Percentiles rank a stretch among this genome's conserved stretches.
These are phyloP conservation scores for Zalerion maritima DNA, from an alignment of 495 filamentous ascomycete species.

Conservation along the genomic window DNA sequence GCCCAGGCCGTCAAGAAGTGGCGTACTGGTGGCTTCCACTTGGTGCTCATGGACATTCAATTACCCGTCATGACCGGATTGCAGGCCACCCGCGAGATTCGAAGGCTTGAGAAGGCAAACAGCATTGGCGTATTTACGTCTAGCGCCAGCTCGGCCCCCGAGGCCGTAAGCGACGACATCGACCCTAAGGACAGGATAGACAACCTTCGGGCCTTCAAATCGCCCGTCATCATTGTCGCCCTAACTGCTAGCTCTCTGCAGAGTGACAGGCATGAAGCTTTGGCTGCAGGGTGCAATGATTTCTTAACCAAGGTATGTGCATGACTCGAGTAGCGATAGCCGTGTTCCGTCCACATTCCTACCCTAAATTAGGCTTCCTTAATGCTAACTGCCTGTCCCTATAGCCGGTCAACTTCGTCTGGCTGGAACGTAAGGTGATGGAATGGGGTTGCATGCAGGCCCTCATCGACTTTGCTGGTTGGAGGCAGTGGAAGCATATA, in stretches of 20 bases:
- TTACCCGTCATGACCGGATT: slow-evolving; percentile 93
- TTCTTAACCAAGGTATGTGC: slow-evolving; percentile 83
- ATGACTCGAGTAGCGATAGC: background rate
- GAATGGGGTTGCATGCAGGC: slow-evolving; percentile 99
- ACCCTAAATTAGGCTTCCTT: too few relatives aligned
- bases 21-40: slow-evolving; percentile 86
- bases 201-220: slow-evolving; percentile 68
- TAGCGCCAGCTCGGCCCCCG: slow-evolving; percentile 23
- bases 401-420: slow-evolving; percentile 92
- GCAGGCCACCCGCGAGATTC: slow-evolving; percentile 93
- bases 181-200: slow-evolving; percentile 54
- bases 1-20: slow-evolving; percentile 86
- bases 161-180: slow-evolving; percentile 19
- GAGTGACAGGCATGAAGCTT: slow-evolving; percentile 84
- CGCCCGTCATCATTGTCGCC: slow-evolving; percentile 93
- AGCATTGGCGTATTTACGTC: slow-evolving; percentile 72
- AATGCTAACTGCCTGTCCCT: slow-evolving; percentile 4
- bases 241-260: slow-evolving; percentile 87
- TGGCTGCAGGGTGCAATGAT: slow-evolving; percentile 95
- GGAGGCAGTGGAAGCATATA: slow-evolving; percentile 92
- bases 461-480: slow-evolving; percentile 94
- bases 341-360: slow-evolving; percentile 1
- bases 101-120: slow-evolving; percentile 76
- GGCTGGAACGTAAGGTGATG: slow-evolving; percentile 92
- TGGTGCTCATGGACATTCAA: slow-evolving; percentile 98